Conservation (phyloP, 169 alveolate species). For the Plasmodium falciparum region DNA sequence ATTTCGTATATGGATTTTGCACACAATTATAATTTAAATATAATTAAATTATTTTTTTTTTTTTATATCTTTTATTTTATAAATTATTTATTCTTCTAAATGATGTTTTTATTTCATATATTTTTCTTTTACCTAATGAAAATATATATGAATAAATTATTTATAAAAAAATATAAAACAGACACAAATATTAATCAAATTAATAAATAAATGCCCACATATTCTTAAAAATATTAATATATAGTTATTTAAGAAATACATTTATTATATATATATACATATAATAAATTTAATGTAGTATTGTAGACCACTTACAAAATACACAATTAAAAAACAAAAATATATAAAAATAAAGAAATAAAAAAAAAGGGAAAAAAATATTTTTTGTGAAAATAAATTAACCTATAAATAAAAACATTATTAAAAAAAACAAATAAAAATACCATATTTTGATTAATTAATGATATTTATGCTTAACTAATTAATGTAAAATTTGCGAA, state of each 20-base stretch:
- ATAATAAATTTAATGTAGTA: too few relatives aligned
- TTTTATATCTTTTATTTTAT: constrained; percentile 13
- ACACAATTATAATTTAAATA: constrained; percentile 17
- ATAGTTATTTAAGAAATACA: too few relatives aligned
- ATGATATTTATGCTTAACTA: constrained; percentile 19
- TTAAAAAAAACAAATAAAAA: constrained; percentile 15
- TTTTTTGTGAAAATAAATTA: constrained; percentile 12
- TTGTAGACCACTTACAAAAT: too few relatives aligned
- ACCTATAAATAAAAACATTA: neutral
- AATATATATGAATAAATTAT: constrained; percentile 16
- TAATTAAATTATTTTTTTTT: neutral
- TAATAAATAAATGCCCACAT: too few relatives aligned
- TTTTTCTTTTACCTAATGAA: constrained; percentile 38
- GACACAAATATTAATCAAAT: too few relatives aligned
- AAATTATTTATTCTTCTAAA: constrained; percentile 22
- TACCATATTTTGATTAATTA: constrained; percentile 12
- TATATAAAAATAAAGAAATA: neutral
- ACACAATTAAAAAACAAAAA: too few relatives aligned
- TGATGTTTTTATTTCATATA: neutral
- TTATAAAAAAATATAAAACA: neutral
- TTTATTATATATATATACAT: too few relatives aligned
- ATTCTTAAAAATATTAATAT: too few relatives aligned
- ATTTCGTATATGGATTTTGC: constrained; percentile 33
- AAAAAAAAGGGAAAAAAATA: constrained; percentile 7
- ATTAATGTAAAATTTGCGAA: too few relatives aligned